A percentile compares a stretch with the other conserved stretches of the same genome.
phyloP scores from a whole-genome alignment of 495 filamentous ascomycete species.

The Clohesyomyces aquaticus region DNA sequence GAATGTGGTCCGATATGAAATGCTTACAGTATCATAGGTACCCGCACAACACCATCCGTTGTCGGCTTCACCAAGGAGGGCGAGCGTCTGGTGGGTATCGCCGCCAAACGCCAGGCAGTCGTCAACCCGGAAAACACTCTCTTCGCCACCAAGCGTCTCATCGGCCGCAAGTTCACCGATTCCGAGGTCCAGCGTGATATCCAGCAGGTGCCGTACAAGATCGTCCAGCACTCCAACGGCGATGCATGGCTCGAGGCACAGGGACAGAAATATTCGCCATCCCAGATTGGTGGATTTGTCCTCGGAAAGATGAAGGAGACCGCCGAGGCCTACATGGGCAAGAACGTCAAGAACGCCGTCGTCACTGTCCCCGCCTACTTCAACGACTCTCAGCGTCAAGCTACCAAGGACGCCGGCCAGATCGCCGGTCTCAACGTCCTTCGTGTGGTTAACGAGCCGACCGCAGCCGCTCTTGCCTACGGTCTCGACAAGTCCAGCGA shows the following conservation, averaged over 20 bases:
- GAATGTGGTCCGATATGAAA: not conserved
- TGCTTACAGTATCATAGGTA: conserved; percentile 59
- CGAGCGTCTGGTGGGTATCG: conserved; percentile 95
- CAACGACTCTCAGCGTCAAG: conserved; percentile 97
- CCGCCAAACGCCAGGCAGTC: conserved; percentile 97
- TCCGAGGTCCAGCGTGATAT: conserved; percentile 96
- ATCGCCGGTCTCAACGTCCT: conserved; percentile 94
- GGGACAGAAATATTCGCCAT: conserved; percentile 96
- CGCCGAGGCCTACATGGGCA: conserved; percentile 86
- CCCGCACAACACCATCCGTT: conserved; percentile 93
- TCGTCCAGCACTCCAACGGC: conserved; percentile 96
- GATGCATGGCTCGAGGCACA: conserved; percentile 98
- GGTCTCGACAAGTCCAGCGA: conserved; percentile 93
- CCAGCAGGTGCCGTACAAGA: conserved; percentile 99
- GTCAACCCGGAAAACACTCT: conserved; percentile 99
- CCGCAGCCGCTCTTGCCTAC: conserved; percentile 91
- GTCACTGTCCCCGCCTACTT: conserved; percentile 98
- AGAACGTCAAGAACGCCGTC: conserved; percentile 89
- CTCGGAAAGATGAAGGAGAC: conserved; percentile 99
- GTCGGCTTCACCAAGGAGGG: conserved; percentile 97
- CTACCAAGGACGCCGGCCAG: conserved; percentile 96
- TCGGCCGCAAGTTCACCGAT: conserved; percentile 97
- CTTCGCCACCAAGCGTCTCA: conserved; percentile 99
- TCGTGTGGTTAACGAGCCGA: conserved; percentile 96
- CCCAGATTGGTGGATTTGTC: conserved; percentile 96